Conservation (phyloP, 2,329 filamentous ascomycete species). For the Claviceps spartinae region DNA sequence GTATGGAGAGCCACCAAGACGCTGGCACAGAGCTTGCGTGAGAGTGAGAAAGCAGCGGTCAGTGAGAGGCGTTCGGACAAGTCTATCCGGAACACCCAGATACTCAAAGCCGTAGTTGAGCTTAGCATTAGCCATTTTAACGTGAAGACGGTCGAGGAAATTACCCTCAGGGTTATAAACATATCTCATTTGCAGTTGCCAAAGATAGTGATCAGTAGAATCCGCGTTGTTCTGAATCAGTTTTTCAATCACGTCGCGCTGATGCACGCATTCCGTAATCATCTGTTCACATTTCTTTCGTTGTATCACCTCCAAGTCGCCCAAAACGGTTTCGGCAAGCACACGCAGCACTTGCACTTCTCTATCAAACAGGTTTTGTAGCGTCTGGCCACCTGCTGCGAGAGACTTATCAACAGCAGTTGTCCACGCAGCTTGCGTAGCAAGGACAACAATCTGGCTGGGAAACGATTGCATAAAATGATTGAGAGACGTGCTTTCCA, state of each 20-base stretch:
- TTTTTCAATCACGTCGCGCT: constrained; percentile 84
- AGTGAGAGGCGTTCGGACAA: constrained; percentile 91
- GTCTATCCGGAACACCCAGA: constrained; percentile 84
- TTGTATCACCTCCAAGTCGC: constrained; percentile 73
- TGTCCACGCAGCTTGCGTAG: constrained; percentile 89
- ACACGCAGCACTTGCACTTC: constrained; percentile 76
- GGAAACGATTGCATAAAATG: constrained; percentile 77
- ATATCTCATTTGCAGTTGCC: constrained; percentile 96
- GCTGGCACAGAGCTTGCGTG: constrained; percentile 88
- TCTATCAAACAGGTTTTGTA: constrained; percentile 62
- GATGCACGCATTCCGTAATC: constrained; percentile 97
- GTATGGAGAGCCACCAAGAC: constrained; percentile 91
- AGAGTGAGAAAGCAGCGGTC: constrained; percentile 97
- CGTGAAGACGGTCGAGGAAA: constrained; percentile 64
- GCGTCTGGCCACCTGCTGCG: constrained; percentile 51
- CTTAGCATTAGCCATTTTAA: constrained; percentile 94
- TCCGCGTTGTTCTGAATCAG: constrained; percentile 63
- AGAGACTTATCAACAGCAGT: constrained; percentile 70
- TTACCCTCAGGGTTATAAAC: constrained; percentile 75
- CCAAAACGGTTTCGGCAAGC: constrained; percentile 78
- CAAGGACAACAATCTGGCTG: constrained; percentile 89
- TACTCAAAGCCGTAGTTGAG: constrained; percentile 98
- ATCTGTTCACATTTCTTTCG: constrained; percentile 97
- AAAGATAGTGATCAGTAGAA: constrained; percentile 70
- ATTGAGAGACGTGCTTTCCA: constrained; percentile 58